Conservation (phyloP, 108 stramenopile genomes). For the Schizochytrium sp. region DNA sequence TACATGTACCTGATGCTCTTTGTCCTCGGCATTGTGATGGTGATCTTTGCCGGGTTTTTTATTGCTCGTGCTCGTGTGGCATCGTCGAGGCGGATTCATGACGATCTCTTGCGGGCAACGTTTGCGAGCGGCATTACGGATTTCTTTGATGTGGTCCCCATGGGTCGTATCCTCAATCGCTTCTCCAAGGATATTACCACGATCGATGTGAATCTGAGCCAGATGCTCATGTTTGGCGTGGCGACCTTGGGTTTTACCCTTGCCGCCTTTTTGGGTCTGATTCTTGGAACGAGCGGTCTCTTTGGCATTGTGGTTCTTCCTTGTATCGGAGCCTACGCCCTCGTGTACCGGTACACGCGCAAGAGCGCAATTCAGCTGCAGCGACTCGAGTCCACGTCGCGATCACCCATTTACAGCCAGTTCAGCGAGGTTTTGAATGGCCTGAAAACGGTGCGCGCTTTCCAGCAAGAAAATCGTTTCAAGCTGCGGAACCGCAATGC, state of each 20-base stretch:
- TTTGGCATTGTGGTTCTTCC: constrained; percentile 50
- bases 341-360: not conserved
- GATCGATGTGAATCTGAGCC: constrained; percentile 75
- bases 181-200: constrained; percentile 81
- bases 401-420: constrained; percentile 80
- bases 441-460: constrained; percentile 78
- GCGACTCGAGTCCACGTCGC: constrained; percentile 67
- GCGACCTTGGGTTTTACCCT: constrained; percentile 53
- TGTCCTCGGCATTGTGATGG: not conserved
- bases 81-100: constrained; percentile 31
- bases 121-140: constrained; percentile 69
- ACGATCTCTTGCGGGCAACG: constrained; percentile 39
- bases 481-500: constrained; percentile 53
- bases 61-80: constrained; percentile 54
- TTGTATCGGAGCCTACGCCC: not conserved
- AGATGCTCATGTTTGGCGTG: constrained; percentile 60
- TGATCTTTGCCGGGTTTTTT: not conserved
- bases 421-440: constrained; percentile 85
- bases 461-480: constrained; percentile 53
- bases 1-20: constrained; percentile 63
- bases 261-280: constrained; percentile 63
- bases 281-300: constrained; percentile 25
- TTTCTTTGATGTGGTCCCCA: constrained; percentile 57
- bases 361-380: constrained; percentile 75
- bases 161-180: constrained; percentile 58